Evolutionary conservation across 192 early-diverging fungal genomes (phyloP).

Genomic region (Rhizophagus clarus): DNA sequence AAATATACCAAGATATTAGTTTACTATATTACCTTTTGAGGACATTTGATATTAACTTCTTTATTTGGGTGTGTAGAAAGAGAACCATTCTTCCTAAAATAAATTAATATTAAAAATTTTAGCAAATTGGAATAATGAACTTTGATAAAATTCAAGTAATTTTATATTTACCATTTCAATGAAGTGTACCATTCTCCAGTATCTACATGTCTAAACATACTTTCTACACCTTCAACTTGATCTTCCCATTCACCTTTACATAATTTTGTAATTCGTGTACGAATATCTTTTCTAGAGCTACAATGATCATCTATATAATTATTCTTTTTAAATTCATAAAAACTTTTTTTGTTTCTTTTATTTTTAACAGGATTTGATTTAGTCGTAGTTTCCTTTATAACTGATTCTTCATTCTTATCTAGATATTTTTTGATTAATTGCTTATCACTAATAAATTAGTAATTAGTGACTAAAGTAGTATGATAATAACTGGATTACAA

Average conservation of each 20-base stretch:
- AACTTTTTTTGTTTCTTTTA: no score
- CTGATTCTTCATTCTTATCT: background rate
- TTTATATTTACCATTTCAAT: background rate
- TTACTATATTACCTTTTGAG: background rate
- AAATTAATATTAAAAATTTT: background rate
- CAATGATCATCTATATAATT: no score
- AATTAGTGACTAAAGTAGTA: no score
- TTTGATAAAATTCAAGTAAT: background rate
- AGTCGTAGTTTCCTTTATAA: background rate
- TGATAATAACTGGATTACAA: no score
- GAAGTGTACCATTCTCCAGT: background rate
- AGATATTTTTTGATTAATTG: background rate
- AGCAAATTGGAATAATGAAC: background rate
- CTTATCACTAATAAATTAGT: background rate
- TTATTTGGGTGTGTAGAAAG: background rate
- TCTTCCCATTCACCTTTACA: background rate
- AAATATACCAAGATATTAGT: background rate
- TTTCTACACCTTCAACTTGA: background rate
- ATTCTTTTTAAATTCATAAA: no score
- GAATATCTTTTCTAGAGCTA: background rate
- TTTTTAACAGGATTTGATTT: background rate
- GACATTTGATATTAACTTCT: background rate
- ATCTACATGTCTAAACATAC: background rate
- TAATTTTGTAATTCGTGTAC: background rate
- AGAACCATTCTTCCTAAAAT: background rate